Conservation (phyloP, 331 rosid genomes). For the Saraca asoca region DNA sequence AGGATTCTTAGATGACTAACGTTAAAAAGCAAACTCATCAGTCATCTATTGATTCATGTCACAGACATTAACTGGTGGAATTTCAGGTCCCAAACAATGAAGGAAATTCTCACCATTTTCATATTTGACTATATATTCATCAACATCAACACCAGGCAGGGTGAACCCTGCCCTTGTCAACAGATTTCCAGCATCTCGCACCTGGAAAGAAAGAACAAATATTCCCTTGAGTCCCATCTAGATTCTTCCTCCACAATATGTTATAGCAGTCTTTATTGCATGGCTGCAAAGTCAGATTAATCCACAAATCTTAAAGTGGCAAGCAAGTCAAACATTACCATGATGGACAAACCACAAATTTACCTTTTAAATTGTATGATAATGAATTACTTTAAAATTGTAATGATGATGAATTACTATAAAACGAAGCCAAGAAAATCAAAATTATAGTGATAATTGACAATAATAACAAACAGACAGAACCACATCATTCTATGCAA, state of each 20-base stretch:
- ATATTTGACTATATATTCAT: conserved; percentile 77
- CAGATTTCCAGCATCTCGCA: conserved; percentile 98
- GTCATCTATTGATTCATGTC: conserved; percentile 6
- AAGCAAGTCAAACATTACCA: conserved; percentile 1
- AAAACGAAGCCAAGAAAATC: conserved; percentile 18
- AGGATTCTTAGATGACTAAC: conserved; percentile 4
- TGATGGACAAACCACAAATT: conserved; percentile 3
- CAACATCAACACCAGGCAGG: conserved; percentile 96
- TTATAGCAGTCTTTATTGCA: conserved; percentile 3
- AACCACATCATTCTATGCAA: conserved; percentile 25
- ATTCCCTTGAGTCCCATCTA: conserved; percentile 24
- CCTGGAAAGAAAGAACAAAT: conserved; percentile 47
- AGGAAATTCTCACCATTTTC: conserved; percentile 67
- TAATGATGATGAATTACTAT: conserved; percentile 10
- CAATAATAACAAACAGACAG: conserved; percentile 18
- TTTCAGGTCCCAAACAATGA: conserved; percentile 10
- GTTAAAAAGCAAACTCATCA: conserved; percentile 15
- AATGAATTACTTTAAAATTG: conserved; percentile 13
- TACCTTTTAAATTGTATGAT: too few species aligned
- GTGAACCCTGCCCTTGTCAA: conserved; percentile 94
- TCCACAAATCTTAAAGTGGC: conserved; percentile 27
- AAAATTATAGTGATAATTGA: background rate
- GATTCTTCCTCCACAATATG: conserved; percentile 12
- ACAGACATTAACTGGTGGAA: conserved; percentile 25
- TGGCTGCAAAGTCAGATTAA: conserved; percentile 28